Base-by-base conservation (phyloP, 768 basidiomycete genomes). In the Lentinula edodes region DNA sequence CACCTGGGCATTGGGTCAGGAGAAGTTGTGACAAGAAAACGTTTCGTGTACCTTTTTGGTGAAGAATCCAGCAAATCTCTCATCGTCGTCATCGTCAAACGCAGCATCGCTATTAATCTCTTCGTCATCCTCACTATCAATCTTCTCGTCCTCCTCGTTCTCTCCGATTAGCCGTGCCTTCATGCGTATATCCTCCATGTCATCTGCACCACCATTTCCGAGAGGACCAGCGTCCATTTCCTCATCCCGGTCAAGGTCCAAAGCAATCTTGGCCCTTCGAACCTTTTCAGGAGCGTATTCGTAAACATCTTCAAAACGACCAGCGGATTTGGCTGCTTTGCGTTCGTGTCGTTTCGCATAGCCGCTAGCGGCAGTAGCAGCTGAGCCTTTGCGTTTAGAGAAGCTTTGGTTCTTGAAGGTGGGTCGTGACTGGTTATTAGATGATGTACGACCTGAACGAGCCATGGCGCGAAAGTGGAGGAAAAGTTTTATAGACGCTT, bases 101-200 rank as follows among this genome's bases (percentile, higher is more conserved):
- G 91, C 93, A 63, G 80, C 87, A 67, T 95, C 93, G 64, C 87
- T 89, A 62, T 92, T 90, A 50, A 94, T 83, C 63, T 94, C 91
- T 68, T 94, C 91, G 68, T 95, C 93, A 64, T 95, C 90, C 0
- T 75, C 85, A 63, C 82, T 84, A 38, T 79, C 85, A 65, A 91
- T 79, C 63, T 68, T 72, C 61, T 84, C 79, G 50, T 78, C 76
- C 36, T 85, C 85, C 12, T 72, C 79, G 39, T 78, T 71, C 63
- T 83, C 82, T 6, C 80, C 83, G 54, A 85, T 75, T 52, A 90
- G 68, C 64, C 82, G 65, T 46, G 69, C 76, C 35, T 64, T 65
- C 62, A 65, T 50, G 39, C 68, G 67, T 45, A 78, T 58, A 57
- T 73, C 74, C 58, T 76, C 70, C 64, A 68, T 72, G 51, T 80